Evolutionary conservation across 164 flowering plant species (phyloP), one percentile per base, ranked within the genome.

Genomic region (Aristolochia contorta): DNA sequence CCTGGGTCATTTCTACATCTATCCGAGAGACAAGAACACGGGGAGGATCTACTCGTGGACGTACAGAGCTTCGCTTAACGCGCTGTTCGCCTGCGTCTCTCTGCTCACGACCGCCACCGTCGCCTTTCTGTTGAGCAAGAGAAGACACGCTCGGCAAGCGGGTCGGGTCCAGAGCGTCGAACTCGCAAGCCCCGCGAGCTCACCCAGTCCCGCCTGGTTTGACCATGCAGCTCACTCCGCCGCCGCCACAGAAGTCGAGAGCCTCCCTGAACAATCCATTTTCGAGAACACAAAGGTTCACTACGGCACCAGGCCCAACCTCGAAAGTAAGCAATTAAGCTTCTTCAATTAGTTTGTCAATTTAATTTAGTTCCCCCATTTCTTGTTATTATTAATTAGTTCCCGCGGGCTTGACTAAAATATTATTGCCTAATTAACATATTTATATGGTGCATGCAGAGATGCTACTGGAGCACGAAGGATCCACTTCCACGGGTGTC

Each of bases 231-330:
- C n/a, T n/a, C n/a, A n/a, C n/a, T n/a, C n/a, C 20, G 0, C 51
- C 58, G 18, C 65, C 58, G 84, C 75, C 19, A 54, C 72, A 24
- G 97, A 86, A 54, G 45, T 83, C 65, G 91, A 84, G 71, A 82
- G 88, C 69, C 62, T 79, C 1, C 88, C 96, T 0, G 72, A 66
- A 2, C 79, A 79, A 59, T 74, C 87, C 20, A 75, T 84, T 52
- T 63, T 69, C 0, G 71, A 82, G 63, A 72, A 82, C 21, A 82
- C 82, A 61, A 81, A 72, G 23, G 75, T 84, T 65, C 83, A 82
- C 59, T 82, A 69, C 60, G 94, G 90, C 10, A 57, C 59, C 61
- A 80, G 91, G 64, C 96, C 97, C 47, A 76, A 85, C 59, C 77
- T 91, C 0, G 83, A 72, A 64, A 63, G 78, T 69, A 75, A 58